These are phyloP conservation scores for Pseudomassariella vexata DNA, from an alignment of 2,329 filamentous ascomycete genomes.

Conservation along the genomic window DNA sequence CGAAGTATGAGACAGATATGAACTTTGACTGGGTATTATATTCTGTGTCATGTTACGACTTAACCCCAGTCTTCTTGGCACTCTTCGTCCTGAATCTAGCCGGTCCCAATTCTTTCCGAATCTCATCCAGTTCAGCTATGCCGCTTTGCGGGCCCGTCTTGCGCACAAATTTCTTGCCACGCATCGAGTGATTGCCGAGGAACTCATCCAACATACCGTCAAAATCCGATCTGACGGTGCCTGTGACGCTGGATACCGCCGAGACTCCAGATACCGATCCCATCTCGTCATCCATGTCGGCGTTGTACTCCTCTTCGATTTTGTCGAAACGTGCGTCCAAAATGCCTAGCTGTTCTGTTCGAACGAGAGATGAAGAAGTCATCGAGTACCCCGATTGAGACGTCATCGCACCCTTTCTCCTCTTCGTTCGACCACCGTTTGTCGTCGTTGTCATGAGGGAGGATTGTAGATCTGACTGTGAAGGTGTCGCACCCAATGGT, in stretches of 20 bases:
- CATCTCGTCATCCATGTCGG: conserved; percentile 40
- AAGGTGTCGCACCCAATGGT: conserved; percentile 33
- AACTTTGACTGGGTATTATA: not conserved
- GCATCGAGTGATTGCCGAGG: conserved; percentile 65
- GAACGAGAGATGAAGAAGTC: conserved; percentile 80
- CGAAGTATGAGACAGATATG: too few relatives aligned
- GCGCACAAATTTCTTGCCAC: conserved; percentile 69
- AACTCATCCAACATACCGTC: conserved; percentile 92
- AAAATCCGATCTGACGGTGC: conserved; percentile 71
- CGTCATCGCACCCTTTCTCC: conserved; percentile 89
- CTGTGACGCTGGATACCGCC: conserved; percentile 60
- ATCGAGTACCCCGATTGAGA: conserved; percentile 84
- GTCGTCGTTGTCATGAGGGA: conserved; percentile 71
- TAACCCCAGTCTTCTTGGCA: conserved; percentile 12
- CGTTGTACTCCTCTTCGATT: conserved; percentile 63
- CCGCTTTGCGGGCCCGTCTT: conserved; percentile 77
- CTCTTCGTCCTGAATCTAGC: conserved; percentile 48
- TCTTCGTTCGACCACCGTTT: conserved; percentile 79
- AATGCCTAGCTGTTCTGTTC: conserved; percentile 80
- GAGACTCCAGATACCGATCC: conserved; percentile 56
- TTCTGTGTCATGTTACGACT: too few relatives aligned
- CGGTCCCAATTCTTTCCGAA: conserved; percentile 73
- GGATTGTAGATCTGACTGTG: conserved; percentile 60
- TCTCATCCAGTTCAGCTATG: conserved; percentile 84
- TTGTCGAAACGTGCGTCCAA: conserved; percentile 89